phyloP scores from a whole-genome alignment of 1,284 basidiomycete genomes.

The Cutaneotrichosporon sp. region DNA sequence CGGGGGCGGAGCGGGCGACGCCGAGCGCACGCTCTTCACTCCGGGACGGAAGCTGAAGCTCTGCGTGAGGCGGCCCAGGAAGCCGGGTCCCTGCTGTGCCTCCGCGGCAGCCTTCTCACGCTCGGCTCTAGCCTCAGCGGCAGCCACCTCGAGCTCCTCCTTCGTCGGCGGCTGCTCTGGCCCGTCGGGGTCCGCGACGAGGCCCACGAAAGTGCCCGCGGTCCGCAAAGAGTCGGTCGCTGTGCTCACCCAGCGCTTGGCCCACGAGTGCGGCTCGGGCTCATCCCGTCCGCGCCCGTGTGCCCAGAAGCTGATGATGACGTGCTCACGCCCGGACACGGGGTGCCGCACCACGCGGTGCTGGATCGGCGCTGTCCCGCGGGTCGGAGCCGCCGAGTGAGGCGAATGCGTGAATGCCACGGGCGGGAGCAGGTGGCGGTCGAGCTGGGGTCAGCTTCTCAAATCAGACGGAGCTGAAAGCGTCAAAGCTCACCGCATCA shows the following conservation, averaged over 20 bases:
- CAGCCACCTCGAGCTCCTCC: neutral
- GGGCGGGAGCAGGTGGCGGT: conserved; percentile 50
- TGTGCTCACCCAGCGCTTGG: conserved; percentile 15
- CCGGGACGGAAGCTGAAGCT: conserved; percentile 12
- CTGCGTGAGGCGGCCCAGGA: conserved; percentile 12
- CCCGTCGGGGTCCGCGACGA: conserved; percentile 18
- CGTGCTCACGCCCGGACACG: conserved; percentile 47
- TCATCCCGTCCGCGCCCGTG: conserved; percentile 51
- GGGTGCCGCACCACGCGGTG: conserved; percentile 45
- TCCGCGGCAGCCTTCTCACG: conserved; percentile 10
- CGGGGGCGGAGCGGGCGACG: conserved; percentile 33
- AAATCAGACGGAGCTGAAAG: neutral
- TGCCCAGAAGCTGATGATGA: conserved; percentile 52
- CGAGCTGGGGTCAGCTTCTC: conserved; percentile 39
- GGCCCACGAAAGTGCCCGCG: conserved; percentile 12
- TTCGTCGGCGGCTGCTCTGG: neutral
- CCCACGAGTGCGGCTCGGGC: conserved; percentile 34
- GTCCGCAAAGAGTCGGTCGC: conserved; percentile 5
- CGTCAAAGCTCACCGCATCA: conserved; percentile 59
- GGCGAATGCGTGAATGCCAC: conserved; percentile 52
- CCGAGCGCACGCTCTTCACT: neutral
- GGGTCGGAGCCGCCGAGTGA: conserved; percentile 43
- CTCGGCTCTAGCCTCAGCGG: neutral
- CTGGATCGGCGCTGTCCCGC: conserved; percentile 46
- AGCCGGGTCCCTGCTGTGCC: conserved; percentile 12